Evolutionary conservation across 163 green algal genomes (phyloP), one percentile per base, ranked within the genome.

Genomic region (Scenedesmus sp.): DNA sequence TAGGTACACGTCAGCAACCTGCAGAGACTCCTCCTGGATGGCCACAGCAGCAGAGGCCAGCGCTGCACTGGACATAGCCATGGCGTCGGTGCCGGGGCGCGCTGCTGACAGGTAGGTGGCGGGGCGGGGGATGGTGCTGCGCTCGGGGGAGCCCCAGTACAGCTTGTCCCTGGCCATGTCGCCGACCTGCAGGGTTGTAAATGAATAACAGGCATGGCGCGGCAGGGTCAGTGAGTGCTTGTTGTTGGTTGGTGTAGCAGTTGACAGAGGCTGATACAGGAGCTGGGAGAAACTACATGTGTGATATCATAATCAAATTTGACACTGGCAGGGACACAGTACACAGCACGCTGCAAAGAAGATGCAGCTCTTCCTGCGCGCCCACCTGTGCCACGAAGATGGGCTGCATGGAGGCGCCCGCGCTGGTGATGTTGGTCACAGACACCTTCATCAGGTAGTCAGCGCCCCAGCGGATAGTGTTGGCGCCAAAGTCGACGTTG

Each of bases 361-460:
- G 2, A 54, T 2, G 0, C 8, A 55, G 46, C 46, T 34, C 12
- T 26, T n/a, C 34, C 9, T 10, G 77, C 77, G 23, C 2, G 18
- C 89, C 8, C 82, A 92, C 89, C 90, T 92, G 90, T 18, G 90
- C 90, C 23, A 93, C 86, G 23, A 93, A 87, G 56, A 93, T 91
- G 84, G 85, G 85, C 86, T 91, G 90, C 85, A 91, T 91, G 85
- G 57, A 55, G 23, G 90, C 60, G 62, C 90, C 90, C 18, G 76
- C 77, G 15, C 70, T 88, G n/a, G 85, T 91, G 85, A 93, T 93
- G 85, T 93, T 93, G 85, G 90, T 93, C 10, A 93, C 90, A 23
- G 85, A 88, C 46, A 88, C 90, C 90, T 93, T 93, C 87, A 95
- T 95, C 60, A 95, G 90, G 90, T 94, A 95, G 54, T 93, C 90